Evolutionary conservation across 2,329 filamentous ascomycete species (phyloP), one percentile per base, ranked within the genome.

Genomic region (Pseudogymnoascus sp.): DNA sequence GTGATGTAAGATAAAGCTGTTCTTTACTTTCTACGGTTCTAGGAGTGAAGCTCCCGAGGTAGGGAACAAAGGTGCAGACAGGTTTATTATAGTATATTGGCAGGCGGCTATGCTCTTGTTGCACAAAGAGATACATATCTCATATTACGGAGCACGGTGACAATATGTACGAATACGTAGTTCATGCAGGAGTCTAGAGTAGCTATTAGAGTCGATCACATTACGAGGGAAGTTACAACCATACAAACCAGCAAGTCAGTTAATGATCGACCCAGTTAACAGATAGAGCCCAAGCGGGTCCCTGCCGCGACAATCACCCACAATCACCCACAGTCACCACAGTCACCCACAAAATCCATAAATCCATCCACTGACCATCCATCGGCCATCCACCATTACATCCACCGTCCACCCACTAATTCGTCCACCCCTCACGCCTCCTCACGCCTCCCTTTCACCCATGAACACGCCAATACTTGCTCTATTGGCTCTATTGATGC

Each of bases 201-300:
- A 39, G 39, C 39, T 41, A 41, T 17, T 17, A 17, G 17, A 41
- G 39, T 41, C 39, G 39, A 41, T 41, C 39, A 41, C 40, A 24
- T 44, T 41, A 13, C 21, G 40, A 44, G n/a, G 36, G 17, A 17
- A 17, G 17, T 17, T 17, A 17, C 17, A 17, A 17, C 17, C 17
- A 17, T 17, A 17, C 17, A 17, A 17, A 17, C 17, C 17, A 17
- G 17, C 2, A 17, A 17, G 17, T 17, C 17, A 17, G 17, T 17
- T 7, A 47, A 47, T 47, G 41, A 47, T 47, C 21, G 41, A 47
- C 41, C 41, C 41, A 47, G n/a, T 13, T 47, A 47, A 11, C 13
- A 47, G 41, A 47, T 47, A 47, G 41, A 47, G 41, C 41, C 41
- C 41, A 47, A 47, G 41, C 41, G 41, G 41, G 41, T 47, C 41